Evolutionary conservation across 768 basidiomycete genomes (phyloP).

Genomic region (Sistotremastrum niveocremeum): DNA sequence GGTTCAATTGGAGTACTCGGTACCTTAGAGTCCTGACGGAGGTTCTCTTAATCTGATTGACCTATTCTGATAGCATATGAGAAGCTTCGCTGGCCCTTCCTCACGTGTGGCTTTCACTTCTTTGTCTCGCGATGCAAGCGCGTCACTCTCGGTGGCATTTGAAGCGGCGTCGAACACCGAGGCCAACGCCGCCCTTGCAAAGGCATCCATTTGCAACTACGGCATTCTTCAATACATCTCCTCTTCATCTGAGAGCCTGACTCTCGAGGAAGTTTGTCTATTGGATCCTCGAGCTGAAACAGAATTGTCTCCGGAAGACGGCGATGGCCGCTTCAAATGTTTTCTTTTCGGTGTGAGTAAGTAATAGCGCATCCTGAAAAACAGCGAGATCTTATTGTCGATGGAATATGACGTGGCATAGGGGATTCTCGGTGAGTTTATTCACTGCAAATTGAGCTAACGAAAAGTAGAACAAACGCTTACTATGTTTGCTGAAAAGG

Average conservation of each 20-base stretch:
- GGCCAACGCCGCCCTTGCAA: constrained; percentile 16
- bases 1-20: constrained; percentile 88
- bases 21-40: constrained; percentile 20
- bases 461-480: no score
- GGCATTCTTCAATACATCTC: constrained; percentile 52
- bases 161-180: constrained; percentile 9
- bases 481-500: constrained; percentile 28
- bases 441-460: not conserved
- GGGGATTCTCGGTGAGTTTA: constrained; percentile 45
- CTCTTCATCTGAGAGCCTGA: constrained; percentile 15
- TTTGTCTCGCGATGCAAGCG: constrained; percentile 58
- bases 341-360: constrained; percentile 78
- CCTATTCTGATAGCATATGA: constrained; percentile 57
- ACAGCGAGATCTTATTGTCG: not conserved
- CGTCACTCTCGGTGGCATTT: constrained; percentile 31
- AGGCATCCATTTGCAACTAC: constrained; percentile 32
- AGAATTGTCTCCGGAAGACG: constrained; percentile 63
- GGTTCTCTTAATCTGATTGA: constrained; percentile 3
- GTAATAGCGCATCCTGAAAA: not conserved
- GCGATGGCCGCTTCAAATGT: constrained; percentile 61
- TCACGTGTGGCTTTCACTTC: constrained; percentile 73
- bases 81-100: constrained; percentile 49
- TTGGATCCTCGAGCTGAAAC: constrained; percentile 82
- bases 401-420: constrained; percentile 10
- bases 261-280: constrained; percentile 62